Base-by-base conservation (phyloP, 768 basidiomycete species). In the Clathrus columnatus region DNA sequence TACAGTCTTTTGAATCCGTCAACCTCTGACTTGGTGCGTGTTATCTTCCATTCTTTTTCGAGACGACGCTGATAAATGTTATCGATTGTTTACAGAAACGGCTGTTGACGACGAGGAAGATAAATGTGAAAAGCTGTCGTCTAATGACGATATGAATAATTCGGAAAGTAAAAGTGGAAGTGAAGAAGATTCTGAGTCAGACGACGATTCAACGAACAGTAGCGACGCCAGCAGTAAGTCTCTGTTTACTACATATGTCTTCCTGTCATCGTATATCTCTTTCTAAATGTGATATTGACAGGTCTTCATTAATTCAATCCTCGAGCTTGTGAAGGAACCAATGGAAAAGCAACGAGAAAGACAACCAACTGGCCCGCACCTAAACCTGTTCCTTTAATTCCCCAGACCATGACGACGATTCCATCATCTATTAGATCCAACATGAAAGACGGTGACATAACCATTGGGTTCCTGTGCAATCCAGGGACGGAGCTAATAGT, bases 1-100 rank as follows among this genome's bases (percentile, higher is more conserved):
- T 98, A 77, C 67, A 87, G 85, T n/a, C 69, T 98, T 60, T 81
- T 97, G 66, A 93, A 98, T 68, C 95, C 95, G 14, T 94, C 92
- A 18, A 70, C 85, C 8, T 82, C 72, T 18, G 76, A 79, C 27
- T 78, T 78, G 65, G 79, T 74, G 73, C 64, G 65, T 32, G 20
- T 45, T 24, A 23, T 52, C 8, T 47, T 45, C 27, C 14, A 24
- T 14, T 20, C 21, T 45, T 53, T 4, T 55, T 36, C 24, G 17
- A 16, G 32, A 17, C n/a, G n/a, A n/a, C n/a, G 58, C 36, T 58
- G 59, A 36, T 42, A 56, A 29, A 58, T 50, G 46, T 50, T 56
- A 43, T 42, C n/a, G n/a, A n/a, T n/a, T n/a, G n/a, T n/a, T n/a
- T 51, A 63, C 62, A 52, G 67, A 57, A 57, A 63, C 61, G 29